Evolutionary conservation across 2,329 filamentous ascomycete species (phyloP), one percentile per base, ranked within the genome.

Genomic region (Fusarium continuum): DNA sequence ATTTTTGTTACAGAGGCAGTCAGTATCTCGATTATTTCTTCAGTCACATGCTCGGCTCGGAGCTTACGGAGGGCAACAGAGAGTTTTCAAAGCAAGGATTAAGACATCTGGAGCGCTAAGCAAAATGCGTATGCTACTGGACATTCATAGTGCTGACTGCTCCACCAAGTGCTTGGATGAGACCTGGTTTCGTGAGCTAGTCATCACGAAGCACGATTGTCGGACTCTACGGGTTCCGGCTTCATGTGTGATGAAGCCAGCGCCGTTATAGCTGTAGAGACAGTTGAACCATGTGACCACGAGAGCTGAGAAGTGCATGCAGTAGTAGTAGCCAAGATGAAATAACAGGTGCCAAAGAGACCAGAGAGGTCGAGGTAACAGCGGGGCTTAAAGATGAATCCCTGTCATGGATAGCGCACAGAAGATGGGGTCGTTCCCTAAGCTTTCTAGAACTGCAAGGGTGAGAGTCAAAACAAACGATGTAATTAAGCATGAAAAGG

Each of bases 401-500:
- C 62, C 39, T 63, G 57, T 28, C 23, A 50, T 45, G 34, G 57
- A 36, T 46, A 45, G 34, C 31, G 14, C 28, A 29, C 48, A 23
- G 22, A 54, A 35, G 32, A 64, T 65, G 61, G 51, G n/a, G 36
- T 55, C 40, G 47, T 65, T 65, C 62, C 35, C 52, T 55, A 39
- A 19, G 62, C 63, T 66, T 65, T 65, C 62, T 65, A 66, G 62
- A 65, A 65, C 20, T 47, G 52, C 62, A 38, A 48, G 62, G 62
- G 63, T 59, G 16, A 46, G 39, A 50, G 35, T 29, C 52, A 36
- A 55, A 65, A 59, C 43, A 50, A 66, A 57, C 62, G 57, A 52
- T 63, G 62, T 59, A 65, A 65, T 53, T 66, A 65, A 65, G 62
- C 62, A 66, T 65, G 57, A 65, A 57, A n/a, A 59, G 32, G 62